A percentile compares a stretch with the other conserved stretches of the same genome.
Conservation (phyloP, 768 basidiomycete species). For the Tulasnella sp. region DNA sequence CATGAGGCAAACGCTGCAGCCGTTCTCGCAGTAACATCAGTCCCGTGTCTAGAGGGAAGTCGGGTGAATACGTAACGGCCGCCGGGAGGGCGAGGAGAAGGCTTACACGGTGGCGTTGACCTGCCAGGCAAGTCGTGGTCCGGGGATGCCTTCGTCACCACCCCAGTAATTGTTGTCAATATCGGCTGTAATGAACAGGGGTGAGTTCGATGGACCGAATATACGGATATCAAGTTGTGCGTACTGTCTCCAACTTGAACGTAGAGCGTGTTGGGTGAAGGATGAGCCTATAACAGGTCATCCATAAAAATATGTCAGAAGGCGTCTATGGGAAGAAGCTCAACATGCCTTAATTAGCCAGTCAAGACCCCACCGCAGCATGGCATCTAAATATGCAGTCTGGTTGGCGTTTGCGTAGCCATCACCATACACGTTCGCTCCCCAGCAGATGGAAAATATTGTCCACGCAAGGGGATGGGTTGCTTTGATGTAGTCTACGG, state of each 20-base stretch:
- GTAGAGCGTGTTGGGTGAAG: conserved; percentile 54
- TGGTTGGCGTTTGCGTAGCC: conserved; percentile 80
- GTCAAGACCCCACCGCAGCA: conserved; percentile 81
- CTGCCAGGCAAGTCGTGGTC: conserved; percentile 59
- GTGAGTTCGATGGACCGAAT: conserved; percentile 2
- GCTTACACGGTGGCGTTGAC: conserved; percentile 52
- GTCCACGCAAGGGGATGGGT: conserved; percentile 61
- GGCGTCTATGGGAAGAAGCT: too few relatives aligned
- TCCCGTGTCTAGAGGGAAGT: conserved; percentile 47
- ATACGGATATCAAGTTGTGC: conserved; percentile 20
- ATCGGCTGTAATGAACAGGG: conserved; percentile 31
- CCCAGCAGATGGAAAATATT: conserved; percentile 64
- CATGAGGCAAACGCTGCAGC: conserved; percentile 83
- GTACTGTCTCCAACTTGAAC: conserved; percentile 62
- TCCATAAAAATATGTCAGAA: not conserved
- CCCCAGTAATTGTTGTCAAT: conserved; percentile 81
- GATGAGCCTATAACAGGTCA: conserved; percentile 51
- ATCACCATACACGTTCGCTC: conserved; percentile 71
- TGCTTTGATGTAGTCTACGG: conserved; percentile 74
- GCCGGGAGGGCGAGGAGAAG: not conserved
- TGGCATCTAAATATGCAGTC: conserved; percentile 82
- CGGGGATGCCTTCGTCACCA: conserved; percentile 65
- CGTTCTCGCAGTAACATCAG: conserved; percentile 74
- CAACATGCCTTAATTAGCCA: conserved; percentile 71
- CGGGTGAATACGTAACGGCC: not conserved